Evolutionary conservation across 176 grass and related monocot genomes (phyloP).

Genomic region (Pontederia crassipes): DNA sequence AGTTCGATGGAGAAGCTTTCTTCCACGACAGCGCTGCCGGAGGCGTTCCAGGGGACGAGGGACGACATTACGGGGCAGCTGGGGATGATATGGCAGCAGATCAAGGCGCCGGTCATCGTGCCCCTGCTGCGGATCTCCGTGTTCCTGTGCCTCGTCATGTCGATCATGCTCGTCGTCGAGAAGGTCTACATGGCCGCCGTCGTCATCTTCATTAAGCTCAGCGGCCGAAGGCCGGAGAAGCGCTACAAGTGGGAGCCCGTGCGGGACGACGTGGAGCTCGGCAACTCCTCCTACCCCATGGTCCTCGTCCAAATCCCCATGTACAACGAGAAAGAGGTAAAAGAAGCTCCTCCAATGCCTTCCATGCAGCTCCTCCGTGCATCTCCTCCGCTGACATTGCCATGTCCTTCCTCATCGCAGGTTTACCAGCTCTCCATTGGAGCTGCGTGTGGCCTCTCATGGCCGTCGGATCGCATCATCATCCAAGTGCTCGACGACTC

Average conservation of each 20-base stretch:
- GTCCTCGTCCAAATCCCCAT: conserved; percentile 14
- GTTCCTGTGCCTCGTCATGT: conserved; percentile 5
- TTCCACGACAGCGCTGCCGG: conserved; percentile 3
- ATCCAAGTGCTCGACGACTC: conserved; percentile 14
- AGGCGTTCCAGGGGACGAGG: conserved; percentile 2
- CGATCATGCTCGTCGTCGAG: conserved; percentile 3
- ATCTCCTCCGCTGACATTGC: background rate
- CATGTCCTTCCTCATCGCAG: background rate
- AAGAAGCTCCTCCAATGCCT: background rate
- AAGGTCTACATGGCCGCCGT: background rate
- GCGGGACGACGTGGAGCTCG: conserved; percentile 8
- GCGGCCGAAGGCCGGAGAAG: background rate
- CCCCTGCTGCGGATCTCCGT: conserved; percentile 2
- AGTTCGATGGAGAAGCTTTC: background rate
- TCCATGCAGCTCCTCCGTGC: background rate
- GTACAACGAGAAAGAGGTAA: conserved; percentile 9
- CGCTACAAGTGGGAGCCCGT: conserved; percentile 10
- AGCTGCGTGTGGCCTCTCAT: conserved; percentile 5
- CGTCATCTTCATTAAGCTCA: background rate
- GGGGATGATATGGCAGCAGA: conserved; percentile 3
- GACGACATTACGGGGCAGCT: background rate
- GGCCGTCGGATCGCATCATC: conserved; percentile 7
- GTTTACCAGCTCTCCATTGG: conserved; percentile 1
- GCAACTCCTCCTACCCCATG: background rate
- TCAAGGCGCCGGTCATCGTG: conserved; percentile 8